These are phyloP conservation scores for Myriosclerotinia curreyana DNA, from an alignment of 2,329 filamentous ascomycete species.

Conservation along the genomic window DNA sequence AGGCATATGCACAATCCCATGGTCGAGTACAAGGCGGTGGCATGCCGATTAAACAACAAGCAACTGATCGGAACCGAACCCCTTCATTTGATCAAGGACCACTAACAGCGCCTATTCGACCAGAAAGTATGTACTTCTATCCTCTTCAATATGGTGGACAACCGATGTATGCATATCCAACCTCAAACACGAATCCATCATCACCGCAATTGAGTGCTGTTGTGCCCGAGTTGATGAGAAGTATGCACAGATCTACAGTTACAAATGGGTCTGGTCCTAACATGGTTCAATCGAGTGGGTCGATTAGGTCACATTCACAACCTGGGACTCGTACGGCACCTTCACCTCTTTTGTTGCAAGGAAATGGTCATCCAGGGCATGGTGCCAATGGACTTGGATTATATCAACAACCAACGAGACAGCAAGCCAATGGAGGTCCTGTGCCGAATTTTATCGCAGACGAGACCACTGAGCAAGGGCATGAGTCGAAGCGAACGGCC, in stretches of 20 bases:
- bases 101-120: slow-evolving; percentile 55
- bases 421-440: slow-evolving; percentile 46
- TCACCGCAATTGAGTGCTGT: slow-evolving; percentile 49
- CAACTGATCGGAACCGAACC: slow-evolving; percentile 53
- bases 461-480: slow-evolving; percentile 40
- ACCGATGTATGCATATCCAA: slow-evolving; percentile 49
- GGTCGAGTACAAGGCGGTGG: slow-evolving; percentile 39
- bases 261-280: slow-evolving; percentile 48
- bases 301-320: slow-evolving; percentile 65
- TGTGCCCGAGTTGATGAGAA: slow-evolving; percentile 54
- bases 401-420: slow-evolving; percentile 34
- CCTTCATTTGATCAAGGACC: slow-evolving; percentile 63
- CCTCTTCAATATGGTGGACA: slow-evolving; percentile 44
- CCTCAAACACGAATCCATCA: slow-evolving; percentile 54
- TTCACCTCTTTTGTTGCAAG: slow-evolving; percentile 41
- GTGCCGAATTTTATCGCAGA: slow-evolving; percentile 57
- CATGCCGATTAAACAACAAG: slow-evolving; percentile 39
- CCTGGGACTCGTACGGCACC: slow-evolving; percentile 49
- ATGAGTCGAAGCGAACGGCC: slow-evolving; percentile 27
- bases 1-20: slow-evolving; percentile 45
- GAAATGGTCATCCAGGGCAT: slow-evolving; percentile 41
- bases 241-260: slow-evolving; percentile 53
- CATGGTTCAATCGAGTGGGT: slow-evolving; percentile 48
- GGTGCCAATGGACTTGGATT: slow-evolving; percentile 36
- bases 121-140: slow-evolving; percentile 53